phyloP scores from a whole-genome alignment of 148 eudicot genomes.

The Beta vulgaris region DNA sequence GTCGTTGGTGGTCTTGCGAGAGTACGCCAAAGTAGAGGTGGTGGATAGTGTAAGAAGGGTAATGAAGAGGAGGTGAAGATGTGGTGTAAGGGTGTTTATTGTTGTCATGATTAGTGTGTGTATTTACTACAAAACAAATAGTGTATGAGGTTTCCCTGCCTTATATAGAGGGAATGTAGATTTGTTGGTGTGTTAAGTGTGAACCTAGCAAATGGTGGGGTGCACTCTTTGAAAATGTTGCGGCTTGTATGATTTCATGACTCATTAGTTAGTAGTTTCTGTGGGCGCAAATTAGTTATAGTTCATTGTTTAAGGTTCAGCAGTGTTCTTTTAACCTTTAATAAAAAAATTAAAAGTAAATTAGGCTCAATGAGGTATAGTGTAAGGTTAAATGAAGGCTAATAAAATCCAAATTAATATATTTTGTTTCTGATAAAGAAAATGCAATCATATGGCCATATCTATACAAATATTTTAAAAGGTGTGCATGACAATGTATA shows the following conservation, averaged over 20 bases:
- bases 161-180: slow-evolving; percentile 10
- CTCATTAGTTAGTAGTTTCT: not conserved
- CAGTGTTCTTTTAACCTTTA: too few relatives aligned
- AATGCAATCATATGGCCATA: too few relatives aligned
- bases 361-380: too few relatives aligned
- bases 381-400: too few relatives aligned
- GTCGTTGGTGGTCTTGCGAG: slow-evolving; percentile 24
- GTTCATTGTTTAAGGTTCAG: too few relatives aligned
- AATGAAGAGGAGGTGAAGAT: slow-evolving; percentile 1
- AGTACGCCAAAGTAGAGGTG: not conserved
- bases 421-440: too few relatives aligned
- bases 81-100: not conserved
- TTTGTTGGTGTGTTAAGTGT: not conserved
- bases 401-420: too few relatives aligned
- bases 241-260: not conserved
- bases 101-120: slow-evolving; percentile 17
- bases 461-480: too few relatives aligned
- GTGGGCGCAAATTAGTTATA: slow-evolving; percentile 6
- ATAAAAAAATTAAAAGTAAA: too few relatives aligned
- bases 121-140: not conserved
- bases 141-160: not conserved
- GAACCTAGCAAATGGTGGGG: slow-evolving; percentile 1
- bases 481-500: too few relatives aligned
- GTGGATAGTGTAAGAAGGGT: slow-evolving; percentile 5
- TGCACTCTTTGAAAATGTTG: slow-evolving; percentile 5